Conservation (phyloP, 1,284 basidiomycete species). For the Ceratobasidium theobromae region DNA sequence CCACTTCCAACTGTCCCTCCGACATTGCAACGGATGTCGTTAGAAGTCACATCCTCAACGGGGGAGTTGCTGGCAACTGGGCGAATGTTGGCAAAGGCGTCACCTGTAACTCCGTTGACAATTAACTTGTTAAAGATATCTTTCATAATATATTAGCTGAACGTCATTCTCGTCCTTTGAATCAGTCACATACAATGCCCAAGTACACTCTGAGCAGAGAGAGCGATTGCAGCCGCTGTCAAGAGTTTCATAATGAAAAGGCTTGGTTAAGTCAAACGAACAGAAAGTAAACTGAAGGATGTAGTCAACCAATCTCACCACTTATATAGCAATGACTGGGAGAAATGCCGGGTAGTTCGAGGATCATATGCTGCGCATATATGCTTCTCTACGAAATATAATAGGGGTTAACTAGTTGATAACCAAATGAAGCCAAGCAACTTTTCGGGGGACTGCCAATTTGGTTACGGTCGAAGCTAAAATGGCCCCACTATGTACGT, state of each 20-base stretch:
- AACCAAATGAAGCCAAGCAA: too few species aligned
- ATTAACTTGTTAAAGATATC: conserved; percentile 28
- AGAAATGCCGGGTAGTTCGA: conserved; percentile 11
- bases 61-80: conserved; percentile 55
- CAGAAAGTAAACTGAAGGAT: neutral
- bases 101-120: conserved; percentile 50
- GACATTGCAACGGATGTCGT: conserved; percentile 50
- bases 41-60: conserved; percentile 54
- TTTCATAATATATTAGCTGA: neutral
- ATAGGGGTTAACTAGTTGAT: neutral
- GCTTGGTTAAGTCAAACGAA: neutral
- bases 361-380: neutral
- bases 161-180: neutral
- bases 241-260: conserved; percentile 6
- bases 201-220: conserved; percentile 19
- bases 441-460: too few species aligned
- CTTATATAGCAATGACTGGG: conserved; percentile 5
- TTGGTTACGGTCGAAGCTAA: neutral
- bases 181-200: conserved; percentile 19
- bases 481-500: neutral
- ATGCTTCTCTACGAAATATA: neutral
- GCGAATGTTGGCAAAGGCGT: conserved; percentile 42
- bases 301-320: neutral
- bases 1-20: conserved; percentile 49
- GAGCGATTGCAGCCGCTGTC: neutral